These are phyloP conservation scores for Aureobasidium sp. DNA, from an alignment of 2,329 filamentous ascomycete genomes.

Conservation along the genomic window DNA sequence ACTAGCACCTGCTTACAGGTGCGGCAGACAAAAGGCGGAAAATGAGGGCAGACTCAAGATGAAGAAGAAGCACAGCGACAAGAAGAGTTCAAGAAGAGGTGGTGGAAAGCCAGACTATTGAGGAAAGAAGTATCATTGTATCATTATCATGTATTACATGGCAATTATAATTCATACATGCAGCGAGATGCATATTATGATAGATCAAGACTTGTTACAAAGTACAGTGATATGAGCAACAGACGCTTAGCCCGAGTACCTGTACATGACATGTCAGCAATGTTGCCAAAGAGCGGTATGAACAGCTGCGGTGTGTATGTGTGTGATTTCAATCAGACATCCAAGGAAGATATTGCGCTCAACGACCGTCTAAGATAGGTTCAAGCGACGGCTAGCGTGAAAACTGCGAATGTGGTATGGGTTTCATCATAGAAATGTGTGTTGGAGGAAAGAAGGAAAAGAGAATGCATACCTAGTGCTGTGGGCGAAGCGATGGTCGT, in stretches of 20 bases:
- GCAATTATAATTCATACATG: neutral
- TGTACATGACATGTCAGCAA: neutral
- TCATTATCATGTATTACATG: neutral
- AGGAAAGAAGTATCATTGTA: slow-evolving; percentile 11
- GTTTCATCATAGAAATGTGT: slow-evolving; percentile 57
- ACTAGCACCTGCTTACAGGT: neutral
- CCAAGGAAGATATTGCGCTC: slow-evolving; percentile 33
- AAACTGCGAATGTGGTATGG: slow-evolving; percentile 80
- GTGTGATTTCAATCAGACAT: slow-evolving; percentile 24
- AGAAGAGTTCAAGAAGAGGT: slow-evolving; percentile 48
- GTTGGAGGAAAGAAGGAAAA: neutral
- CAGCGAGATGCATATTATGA: neutral
- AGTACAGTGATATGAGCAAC: neutral
- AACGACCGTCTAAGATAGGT: slow-evolving; percentile 29
- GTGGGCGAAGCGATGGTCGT: neutral
- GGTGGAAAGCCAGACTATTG: slow-evolving; percentile 24
- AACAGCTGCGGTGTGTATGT: neutral
- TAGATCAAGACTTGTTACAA: neutral
- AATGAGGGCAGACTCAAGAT: slow-evolving; percentile 48
- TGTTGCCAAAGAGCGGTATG: neutral
- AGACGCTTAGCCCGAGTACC: neutral
- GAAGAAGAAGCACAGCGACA: slow-evolving; percentile 54
- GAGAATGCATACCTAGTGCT: neutral
- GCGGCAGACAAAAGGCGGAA: slow-evolving; percentile 28
- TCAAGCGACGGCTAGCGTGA: slow-evolving; percentile 50